phyloP scores from a whole-genome alignment of 441 rosid genomes.

The Manihot esculenta region DNA sequence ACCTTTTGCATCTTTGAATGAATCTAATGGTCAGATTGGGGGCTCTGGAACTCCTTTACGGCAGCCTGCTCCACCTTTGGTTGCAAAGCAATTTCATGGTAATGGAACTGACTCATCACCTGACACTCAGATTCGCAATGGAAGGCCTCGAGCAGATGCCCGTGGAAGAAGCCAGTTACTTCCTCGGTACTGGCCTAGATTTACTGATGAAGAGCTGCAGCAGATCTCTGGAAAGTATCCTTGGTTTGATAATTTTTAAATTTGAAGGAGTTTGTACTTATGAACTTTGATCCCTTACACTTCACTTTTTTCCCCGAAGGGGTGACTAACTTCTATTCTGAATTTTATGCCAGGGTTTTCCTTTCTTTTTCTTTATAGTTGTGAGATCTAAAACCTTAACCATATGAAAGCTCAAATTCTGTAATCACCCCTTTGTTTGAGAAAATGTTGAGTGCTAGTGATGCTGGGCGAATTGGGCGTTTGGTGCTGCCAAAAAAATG shows the following conservation, averaged over 20 bases:
- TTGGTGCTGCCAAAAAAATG: slow-evolving; percentile 92
- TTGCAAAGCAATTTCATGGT: slow-evolving; percentile 49
- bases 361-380: not conserved
- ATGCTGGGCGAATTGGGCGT: slow-evolving; percentile 93
- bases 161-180: slow-evolving; percentile 68
- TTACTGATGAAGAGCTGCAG: slow-evolving; percentile 73
- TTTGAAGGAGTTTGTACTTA: not conserved
- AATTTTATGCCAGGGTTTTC: not conserved
- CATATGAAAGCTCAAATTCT: slow-evolving; percentile 66
- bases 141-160: slow-evolving; percentile 61
- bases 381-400: slow-evolving; percentile 49
- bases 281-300: not conserved
- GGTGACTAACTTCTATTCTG: too few species aligned
- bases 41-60: slow-evolving; percentile 44
- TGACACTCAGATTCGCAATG: slow-evolving; percentile 50
- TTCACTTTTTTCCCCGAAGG: not conserved
- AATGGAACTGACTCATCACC: slow-evolving; percentile 54
- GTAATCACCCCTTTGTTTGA: slow-evolving; percentile 87
- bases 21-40: slow-evolving; percentile 55
- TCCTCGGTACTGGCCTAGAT: slow-evolving; percentile 90
- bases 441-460: slow-evolving; percentile 98
- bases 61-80: slow-evolving; percentile 40
- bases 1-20: slow-evolving; percentile 49
- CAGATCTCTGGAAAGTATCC: slow-evolving; percentile 93
- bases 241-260: slow-evolving; percentile 24